Evolutionary conservation across 2,329 filamentous ascomycete species (phyloP), one percentile per base, ranked within the genome.

Genomic region (Monilinia aucupariae): DNA sequence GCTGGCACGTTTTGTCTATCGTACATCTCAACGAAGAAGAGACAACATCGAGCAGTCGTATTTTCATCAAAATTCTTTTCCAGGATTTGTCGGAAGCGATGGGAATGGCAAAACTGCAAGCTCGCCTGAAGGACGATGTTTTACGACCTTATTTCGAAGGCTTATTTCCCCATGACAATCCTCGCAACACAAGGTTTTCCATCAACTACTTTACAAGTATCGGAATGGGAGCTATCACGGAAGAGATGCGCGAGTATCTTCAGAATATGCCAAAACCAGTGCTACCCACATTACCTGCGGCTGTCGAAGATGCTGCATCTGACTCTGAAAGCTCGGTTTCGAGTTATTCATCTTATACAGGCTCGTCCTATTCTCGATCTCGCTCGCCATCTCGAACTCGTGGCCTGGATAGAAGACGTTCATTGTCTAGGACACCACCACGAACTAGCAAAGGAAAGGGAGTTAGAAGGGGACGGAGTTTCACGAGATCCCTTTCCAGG

Each of bases 181-280:
- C 92, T 30, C 87, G 90, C 73, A 94, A 97, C 76, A 92, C 92
- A 47, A 87, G 93, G 61, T 99, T 99, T 80, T 91, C 92, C 58
- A 96, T 99, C 86, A 99, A 99, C 78, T 99, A 97, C 81, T 97
- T 99, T 76, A 99, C 94, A 12, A 94, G 92, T 71, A 96, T 99
- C 71, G 92, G 92, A 64, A 96, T 99, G 90, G 94, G 94, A 74
- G 86, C 85, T 30, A 82, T 99, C 66, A 99, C 94, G 2, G 94
- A 99, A 74, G 90, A 92, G 68, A 96, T 97, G 91, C 87, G 94
- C 75, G 91, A 96, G 72, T 86, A 88, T 73, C 82, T 99, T 63
- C 89, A 92, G 74, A 96, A 92, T 72, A 85, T 96, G 76, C 92
- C 92, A 15, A 94, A 96, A 74, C 92, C 92, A 3, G 82, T 89